These are phyloP conservation scores for Polymyxa betae DNA, from an alignment of 208 protist species.

Conservation along the genomic window DNA sequence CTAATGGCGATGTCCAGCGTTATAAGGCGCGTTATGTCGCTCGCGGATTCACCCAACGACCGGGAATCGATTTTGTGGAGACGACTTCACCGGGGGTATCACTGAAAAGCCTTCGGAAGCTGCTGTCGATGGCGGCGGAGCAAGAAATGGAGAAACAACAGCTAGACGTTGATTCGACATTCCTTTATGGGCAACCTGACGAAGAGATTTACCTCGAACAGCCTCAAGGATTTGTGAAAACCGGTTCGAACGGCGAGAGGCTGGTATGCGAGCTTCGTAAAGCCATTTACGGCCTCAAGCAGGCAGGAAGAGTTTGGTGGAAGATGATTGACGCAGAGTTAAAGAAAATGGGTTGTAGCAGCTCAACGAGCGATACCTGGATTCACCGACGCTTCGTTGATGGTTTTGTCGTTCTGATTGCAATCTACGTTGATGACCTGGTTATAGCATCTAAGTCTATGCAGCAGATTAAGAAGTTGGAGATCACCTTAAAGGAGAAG, in stretches of 20 bases:
- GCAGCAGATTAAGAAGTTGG: neutral
- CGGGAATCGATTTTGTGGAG: neutral
- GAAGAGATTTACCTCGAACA: neutral
- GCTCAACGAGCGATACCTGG: neutral
- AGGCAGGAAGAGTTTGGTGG: conserved; percentile 21
- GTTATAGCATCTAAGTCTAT: neutral
- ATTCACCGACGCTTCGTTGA: neutral
- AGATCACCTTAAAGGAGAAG: neutral
- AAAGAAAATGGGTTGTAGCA: neutral
- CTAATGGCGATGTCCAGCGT: neutral
- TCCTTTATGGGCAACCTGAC: neutral
- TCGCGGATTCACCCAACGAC: neutral
- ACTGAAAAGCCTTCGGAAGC: neutral
- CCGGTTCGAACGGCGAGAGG: neutral
- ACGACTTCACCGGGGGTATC: neutral
- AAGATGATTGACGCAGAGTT: neutral
- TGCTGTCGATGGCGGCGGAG: neutral
- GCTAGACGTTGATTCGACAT: neutral
- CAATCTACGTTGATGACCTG: conserved; percentile 3
- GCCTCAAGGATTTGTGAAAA: neutral
- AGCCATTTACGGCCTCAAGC: conserved; percentile 41
- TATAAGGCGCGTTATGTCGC: conserved; percentile 8
- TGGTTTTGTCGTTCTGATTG: neutral
- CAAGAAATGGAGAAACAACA: neutral
- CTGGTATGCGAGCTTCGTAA: neutral